These are phyloP conservation scores for Trametes gibbosa DNA, from an alignment of 768 basidiomycete genomes.

Conservation along the genomic window DNA sequence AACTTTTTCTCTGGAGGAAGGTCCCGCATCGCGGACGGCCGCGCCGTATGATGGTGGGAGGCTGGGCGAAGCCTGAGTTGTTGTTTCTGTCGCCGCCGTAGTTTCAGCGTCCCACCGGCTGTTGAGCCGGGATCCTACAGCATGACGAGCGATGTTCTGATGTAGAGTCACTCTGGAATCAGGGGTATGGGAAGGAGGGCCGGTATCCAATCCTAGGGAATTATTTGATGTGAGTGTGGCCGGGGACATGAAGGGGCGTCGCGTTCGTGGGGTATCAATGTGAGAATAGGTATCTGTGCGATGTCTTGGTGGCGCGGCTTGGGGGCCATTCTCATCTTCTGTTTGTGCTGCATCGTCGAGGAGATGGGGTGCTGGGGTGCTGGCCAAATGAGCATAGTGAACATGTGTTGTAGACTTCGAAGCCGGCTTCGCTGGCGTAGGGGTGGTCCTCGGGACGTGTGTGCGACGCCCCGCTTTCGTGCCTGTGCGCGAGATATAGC, in stretches of 20 bases:
- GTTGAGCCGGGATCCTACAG: not conserved
- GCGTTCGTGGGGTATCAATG: conserved; percentile 19
- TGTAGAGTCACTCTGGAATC: conserved; percentile 5
- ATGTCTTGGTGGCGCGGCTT: not conserved
- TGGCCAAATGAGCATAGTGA: conserved; percentile 24
- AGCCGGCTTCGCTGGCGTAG: conserved; percentile 22
- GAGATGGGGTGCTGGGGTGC: conserved; percentile 39
- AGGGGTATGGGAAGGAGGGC: conserved; percentile 6
- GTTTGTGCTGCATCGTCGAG: conserved; percentile 34
- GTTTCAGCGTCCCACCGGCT: conserved; percentile 35
- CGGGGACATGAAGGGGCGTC: conserved; percentile 21
- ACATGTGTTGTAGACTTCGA: conserved; percentile 20
- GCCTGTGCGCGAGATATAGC: conserved; percentile 30
- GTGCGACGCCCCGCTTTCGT: conserved; percentile 14
- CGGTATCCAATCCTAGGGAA: conserved; percentile 31
- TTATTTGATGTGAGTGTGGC: conserved; percentile 21
- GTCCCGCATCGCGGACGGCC: conserved; percentile 30
- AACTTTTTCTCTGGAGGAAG: conserved; percentile 11
- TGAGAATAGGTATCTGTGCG: conserved; percentile 5
- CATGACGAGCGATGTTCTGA: conserved; percentile 14
- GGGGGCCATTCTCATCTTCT: conserved; percentile 7
- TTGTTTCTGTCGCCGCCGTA: conserved; percentile 37
- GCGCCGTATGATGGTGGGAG: conserved; percentile 51
- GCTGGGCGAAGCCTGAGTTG: conserved; percentile 35
- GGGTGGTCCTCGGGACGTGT: conserved; percentile 17